phyloP scores from a whole-genome alignment of 2,329 filamentous ascomycete species.

The Podosphaera aphanis region DNA sequence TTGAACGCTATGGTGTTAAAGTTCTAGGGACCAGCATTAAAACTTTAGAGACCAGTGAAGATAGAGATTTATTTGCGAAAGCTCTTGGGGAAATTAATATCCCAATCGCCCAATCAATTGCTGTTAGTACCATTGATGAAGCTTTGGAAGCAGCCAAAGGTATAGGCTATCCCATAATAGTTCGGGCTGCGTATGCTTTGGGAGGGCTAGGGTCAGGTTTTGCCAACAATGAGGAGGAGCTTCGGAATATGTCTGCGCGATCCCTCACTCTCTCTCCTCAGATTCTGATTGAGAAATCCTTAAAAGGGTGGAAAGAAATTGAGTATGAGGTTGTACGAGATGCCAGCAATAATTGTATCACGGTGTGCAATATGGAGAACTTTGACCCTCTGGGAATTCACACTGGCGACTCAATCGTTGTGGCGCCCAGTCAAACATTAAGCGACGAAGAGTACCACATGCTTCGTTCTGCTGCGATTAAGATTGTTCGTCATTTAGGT shows the following conservation, averaged over 20 bases:
- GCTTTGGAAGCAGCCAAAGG: slow-evolving; percentile 67
- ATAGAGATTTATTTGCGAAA: slow-evolving; percentile 87
- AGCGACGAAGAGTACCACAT: slow-evolving; percentile 99
- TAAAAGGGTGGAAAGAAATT: slow-evolving; percentile 98
- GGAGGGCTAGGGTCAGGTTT: slow-evolving; percentile 93
- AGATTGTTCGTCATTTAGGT: slow-evolving; percentile 89
- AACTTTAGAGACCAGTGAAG: slow-evolving; percentile 83
- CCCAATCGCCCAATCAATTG: slow-evolving; percentile 88
- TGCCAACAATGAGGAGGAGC: slow-evolving; percentile 78
- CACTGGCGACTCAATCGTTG: slow-evolving; percentile 95
- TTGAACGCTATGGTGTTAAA: slow-evolving; percentile 85
- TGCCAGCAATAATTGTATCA: slow-evolving; percentile 95
- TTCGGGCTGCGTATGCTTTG: slow-evolving; percentile 86
- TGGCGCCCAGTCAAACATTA: slow-evolving; percentile 87
- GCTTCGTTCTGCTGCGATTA: slow-evolving; percentile 91
- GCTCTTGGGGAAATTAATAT: slow-evolving; percentile 94
- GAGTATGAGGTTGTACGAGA: slow-evolving; percentile 97
- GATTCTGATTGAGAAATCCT: slow-evolving; percentile 91
- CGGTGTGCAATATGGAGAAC: slow-evolving; percentile 97
- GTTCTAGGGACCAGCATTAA: slow-evolving; percentile 87
- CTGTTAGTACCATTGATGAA: slow-evolving; percentile 75
- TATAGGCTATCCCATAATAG: slow-evolving; percentile 92
- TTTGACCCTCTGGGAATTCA: slow-evolving; percentile 95
- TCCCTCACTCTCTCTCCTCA: slow-evolving; percentile 86
- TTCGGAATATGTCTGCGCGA: slow-evolving; percentile 76